Evolutionary conservation across 768 basidiomycete genomes (phyloP), one percentile per base, ranked within the genome.

Genomic region (Favolaschia claudopus): DNA sequence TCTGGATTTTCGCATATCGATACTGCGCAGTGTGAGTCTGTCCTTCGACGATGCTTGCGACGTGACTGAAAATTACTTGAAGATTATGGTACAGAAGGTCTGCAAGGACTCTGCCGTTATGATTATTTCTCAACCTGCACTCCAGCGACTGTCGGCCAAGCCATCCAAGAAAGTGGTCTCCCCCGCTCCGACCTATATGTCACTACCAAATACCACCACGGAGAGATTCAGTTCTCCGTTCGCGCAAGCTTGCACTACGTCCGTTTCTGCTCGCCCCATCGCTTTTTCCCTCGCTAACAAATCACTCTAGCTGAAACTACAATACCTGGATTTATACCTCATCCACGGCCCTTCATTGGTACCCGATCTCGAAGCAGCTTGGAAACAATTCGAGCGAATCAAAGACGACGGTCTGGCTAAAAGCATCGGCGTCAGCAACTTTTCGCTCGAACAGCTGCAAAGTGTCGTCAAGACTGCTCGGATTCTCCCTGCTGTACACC

Each of bases 401-500:
- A 81, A 82, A 63, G 74, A 82, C 36, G 76, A 74, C 12, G 82
- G 81, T 0, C 56, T 81, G 19, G 67, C 79, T 9, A 79, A 73
- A 82, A 88, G 85, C 69, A 88, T 89, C 47, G 89, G 89, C 17
- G 88, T 92, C 49, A 87, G 86, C 72, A 92, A 92, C 71, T 91
- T 88, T 70, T 69, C 67, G 7, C 58, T 89, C 25, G 71, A 78
- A 3, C 73, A 86, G 38, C 75, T 92, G n/a, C 76, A 89, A 69
- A 69, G 69, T 1, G 56, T 91, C 7, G 54, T 86, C 58, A 83
- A 82, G 68, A 67, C 71, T 0, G 86, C 87, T 1, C 76, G 72
- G 33, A 73, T 87, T 60, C 83, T 79, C 32, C 91, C 90, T 7
- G 86, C 85, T 1, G 89, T 89, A 40, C 91, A 93, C 65, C 90